Percentiles rank a stretch among this genome's conserved stretches.
phyloP scores from a whole-genome alignment of 2,329 filamentous ascomycete genomes.

The Aspergillus ustus region DNA sequence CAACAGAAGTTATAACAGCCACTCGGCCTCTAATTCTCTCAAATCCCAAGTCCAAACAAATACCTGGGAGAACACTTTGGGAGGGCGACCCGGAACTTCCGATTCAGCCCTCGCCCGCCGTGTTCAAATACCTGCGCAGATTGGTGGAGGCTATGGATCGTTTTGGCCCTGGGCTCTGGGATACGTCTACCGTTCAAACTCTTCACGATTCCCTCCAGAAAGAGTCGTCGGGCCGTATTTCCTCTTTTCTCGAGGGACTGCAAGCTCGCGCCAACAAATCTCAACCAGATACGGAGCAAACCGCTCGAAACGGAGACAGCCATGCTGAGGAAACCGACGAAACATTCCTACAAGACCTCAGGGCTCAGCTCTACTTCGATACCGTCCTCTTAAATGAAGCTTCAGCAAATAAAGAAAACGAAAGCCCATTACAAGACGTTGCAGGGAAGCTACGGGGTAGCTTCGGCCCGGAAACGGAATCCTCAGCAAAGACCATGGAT shows the following conservation, averaged over 20 bases:
- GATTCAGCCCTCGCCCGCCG: constrained; percentile 73
- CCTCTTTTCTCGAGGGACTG: constrained; percentile 29
- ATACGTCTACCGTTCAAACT: constrained; percentile 63
- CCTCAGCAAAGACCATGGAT: constrained; percentile 57
- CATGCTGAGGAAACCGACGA: neutral
- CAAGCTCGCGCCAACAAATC: constrained; percentile 14
- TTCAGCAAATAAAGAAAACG: constrained; percentile 24
- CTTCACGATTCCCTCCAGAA: constrained; percentile 65
- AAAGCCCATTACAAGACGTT: constrained; percentile 49
- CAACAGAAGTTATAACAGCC: constrained; percentile 54
- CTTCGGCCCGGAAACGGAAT: constrained; percentile 53
- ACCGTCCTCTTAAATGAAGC: constrained; percentile 37
- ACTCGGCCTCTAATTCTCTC: constrained; percentile 48
- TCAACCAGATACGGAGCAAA: constrained; percentile 2
- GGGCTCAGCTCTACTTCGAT: constrained; percentile 46
- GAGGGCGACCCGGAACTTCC: constrained; percentile 77
- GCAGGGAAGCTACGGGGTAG: constrained; percentile 51
- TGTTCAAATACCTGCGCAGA: constrained; percentile 72
- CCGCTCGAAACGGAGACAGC: constrained; percentile 16
- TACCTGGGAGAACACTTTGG: constrained; percentile 74
- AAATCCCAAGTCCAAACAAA: constrained; percentile 53
- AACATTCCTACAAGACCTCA: constrained; percentile 35
- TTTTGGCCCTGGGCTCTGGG: constrained; percentile 81
- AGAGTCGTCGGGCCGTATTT: constrained; percentile 48
- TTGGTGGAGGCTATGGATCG: constrained; percentile 70